Evolutionary conservation across 306 rosid genomes (phyloP).

Genomic region (Pyrus betulifolia): DNA sequence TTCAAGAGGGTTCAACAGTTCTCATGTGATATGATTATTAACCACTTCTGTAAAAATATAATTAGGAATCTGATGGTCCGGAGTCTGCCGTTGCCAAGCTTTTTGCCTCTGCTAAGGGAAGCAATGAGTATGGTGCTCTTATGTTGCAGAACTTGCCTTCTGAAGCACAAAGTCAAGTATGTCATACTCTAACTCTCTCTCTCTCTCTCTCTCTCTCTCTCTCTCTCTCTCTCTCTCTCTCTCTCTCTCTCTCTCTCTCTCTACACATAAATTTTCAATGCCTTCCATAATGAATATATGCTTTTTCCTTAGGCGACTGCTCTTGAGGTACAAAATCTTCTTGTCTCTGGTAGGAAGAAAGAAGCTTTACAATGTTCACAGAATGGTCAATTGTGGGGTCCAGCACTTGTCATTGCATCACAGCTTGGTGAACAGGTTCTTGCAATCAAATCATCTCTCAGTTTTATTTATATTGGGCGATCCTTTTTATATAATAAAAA

Average conservation of each 20-base stretch:
- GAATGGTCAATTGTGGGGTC: conserved; percentile 81
- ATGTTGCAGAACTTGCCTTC: conserved; percentile 50
- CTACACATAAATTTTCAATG: not conserved
- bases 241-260: not conserved
- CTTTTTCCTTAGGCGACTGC: conserved; percentile 49
- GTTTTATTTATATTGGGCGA: not conserved
- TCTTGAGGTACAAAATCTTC: conserved; percentile 63
- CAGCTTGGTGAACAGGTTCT: conserved; percentile 67
- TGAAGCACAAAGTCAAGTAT: conserved; percentile 49
- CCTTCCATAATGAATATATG: not conserved
- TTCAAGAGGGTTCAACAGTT: not conserved
- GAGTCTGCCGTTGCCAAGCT: conserved; percentile 61
- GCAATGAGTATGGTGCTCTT: conserved; percentile 35
- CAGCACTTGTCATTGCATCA: conserved; percentile 63
- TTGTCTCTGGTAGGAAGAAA: conserved; percentile 53
- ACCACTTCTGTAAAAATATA: conserved; percentile 7
- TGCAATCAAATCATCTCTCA: not conserved
- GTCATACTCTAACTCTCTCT: not conserved
- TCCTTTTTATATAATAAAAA: not conserved
- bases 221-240: not conserved
- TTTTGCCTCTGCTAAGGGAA: conserved; percentile 46
- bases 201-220: not conserved
- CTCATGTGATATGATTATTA: not conserved
- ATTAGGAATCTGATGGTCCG: conserved; percentile 55
- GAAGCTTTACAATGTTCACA: conserved; percentile 66